These are phyloP conservation scores for Apiospora sp. DNA, from an alignment of 2,329 filamentous ascomycete species.

Conservation along the genomic window DNA sequence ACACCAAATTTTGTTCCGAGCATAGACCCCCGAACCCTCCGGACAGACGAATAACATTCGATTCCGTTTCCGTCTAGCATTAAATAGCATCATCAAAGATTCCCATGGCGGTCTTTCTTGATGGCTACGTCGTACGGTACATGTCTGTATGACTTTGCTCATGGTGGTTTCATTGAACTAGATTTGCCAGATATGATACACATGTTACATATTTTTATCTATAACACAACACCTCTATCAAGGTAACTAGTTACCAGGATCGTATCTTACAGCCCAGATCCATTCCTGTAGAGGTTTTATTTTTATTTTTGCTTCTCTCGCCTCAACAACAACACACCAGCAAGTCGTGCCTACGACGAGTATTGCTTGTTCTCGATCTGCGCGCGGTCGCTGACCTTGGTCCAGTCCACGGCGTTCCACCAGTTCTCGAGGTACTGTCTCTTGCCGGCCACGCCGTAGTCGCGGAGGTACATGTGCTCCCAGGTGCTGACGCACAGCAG, in stretches of 20 bases:
- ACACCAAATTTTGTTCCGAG: not conserved
- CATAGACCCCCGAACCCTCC: too few relatives aligned
- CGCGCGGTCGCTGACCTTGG: slow-evolving; percentile 64
- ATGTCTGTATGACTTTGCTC: not conserved
- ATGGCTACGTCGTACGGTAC: too few relatives aligned
- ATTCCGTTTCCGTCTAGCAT: not conserved
- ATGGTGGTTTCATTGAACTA: not conserved
- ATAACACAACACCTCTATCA: not conserved
- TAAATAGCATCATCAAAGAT: not conserved
- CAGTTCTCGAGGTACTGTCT: slow-evolving; percentile 76
- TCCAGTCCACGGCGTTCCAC: slow-evolving; percentile 92
- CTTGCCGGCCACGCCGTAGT: slow-evolving; percentile 82
- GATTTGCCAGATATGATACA: slow-evolving; percentile 18
- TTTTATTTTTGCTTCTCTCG: not conserved
- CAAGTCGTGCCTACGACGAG: slow-evolving; percentile 31
- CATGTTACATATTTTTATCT: slow-evolving; percentile 14
- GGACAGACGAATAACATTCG: too few relatives aligned
- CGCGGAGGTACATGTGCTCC: slow-evolving; percentile 91
- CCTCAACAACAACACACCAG: not conserved
- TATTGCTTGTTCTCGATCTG: slow-evolving; percentile 28
- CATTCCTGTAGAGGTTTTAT: not conserved
- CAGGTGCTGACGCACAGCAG: slow-evolving; percentile 94
- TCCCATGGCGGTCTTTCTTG: not conserved
- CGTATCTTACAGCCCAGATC: slow-evolving; percentile 18
- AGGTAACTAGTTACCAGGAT: slow-evolving; percentile 11